phyloP scores from a whole-genome alignment of 805 yeast genomes.

The Nakazawaea ernobii region DNA sequence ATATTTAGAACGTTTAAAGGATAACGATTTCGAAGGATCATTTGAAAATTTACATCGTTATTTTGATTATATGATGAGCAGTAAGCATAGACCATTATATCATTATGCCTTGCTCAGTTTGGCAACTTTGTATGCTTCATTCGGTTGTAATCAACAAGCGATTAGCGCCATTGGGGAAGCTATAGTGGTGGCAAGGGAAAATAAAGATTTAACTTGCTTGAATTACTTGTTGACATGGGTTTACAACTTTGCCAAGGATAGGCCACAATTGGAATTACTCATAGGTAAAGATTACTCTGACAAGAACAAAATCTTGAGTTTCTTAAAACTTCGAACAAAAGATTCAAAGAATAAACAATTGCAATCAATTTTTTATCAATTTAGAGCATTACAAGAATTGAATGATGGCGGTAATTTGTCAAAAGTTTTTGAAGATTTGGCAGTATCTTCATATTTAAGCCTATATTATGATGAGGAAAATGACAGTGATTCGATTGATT shows the following conservation, averaged over 20 bases:
- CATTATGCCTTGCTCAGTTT: conserved; percentile 72
- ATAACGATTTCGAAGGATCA: conserved; percentile 57
- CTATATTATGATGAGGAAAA: conserved; percentile 26
- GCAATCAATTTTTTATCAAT: conserved; percentile 59
- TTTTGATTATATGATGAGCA: conserved; percentile 73
- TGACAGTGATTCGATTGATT: conserved; percentile 24
- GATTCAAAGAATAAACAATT: conserved; percentile 38
- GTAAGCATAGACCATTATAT: conserved; percentile 55
- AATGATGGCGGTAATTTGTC: conserved; percentile 43
- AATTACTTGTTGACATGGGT: conserved; percentile 73
- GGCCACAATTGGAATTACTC: conserved; percentile 46
- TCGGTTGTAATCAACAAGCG: conserved; percentile 64
- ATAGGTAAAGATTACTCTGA: conserved; percentile 43
- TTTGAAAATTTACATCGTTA: conserved; percentile 52
- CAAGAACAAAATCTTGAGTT: conserved; percentile 61
- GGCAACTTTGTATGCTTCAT: conserved; percentile 66
- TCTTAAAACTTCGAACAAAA: conserved; percentile 49
- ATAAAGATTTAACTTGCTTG: conserved; percentile 66
- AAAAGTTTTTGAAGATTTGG: conserved; percentile 46
- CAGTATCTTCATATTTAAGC: conserved; percentile 50
- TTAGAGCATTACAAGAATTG: conserved; percentile 53
- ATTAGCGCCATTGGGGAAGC: conserved; percentile 81
- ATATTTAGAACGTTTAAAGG: conserved; percentile 53
- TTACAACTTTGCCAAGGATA: conserved; percentile 58
- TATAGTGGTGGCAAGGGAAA: conserved; percentile 80